Conservation (phyloP, 176 grass and related monocot species). For the Urochloa ruziziensis region DNA sequence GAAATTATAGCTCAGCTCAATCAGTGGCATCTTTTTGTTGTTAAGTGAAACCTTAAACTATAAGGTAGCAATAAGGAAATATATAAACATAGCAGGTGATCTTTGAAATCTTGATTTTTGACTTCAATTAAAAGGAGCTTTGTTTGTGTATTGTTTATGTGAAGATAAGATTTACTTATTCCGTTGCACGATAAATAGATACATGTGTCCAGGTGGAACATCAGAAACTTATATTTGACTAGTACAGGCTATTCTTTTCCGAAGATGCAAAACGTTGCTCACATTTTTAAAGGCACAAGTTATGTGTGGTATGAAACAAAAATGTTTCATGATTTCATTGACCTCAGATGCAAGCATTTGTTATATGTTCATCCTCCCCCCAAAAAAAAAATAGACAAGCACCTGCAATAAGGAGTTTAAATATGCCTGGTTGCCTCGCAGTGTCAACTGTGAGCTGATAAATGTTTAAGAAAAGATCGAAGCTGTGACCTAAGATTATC, state of each 20-base stretch:
- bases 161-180: slow-evolving; percentile 17
- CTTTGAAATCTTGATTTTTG: background rate
- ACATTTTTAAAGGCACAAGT: background rate
- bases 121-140: background rate
- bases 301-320: background rate
- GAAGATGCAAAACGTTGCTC: slow-evolving; percentile 1
- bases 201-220: slow-evolving; percentile 7
- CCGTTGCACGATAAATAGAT: background rate
- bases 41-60: slow-evolving; percentile 9
- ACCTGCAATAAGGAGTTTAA: background rate
- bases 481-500: background rate
- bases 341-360: slow-evolving; percentile 3
- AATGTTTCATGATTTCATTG: background rate
- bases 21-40: slow-evolving; percentile 19
- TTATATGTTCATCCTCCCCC: background rate
- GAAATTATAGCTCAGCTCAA: slow-evolving; percentile 29
- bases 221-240: slow-evolving; percentile 32
- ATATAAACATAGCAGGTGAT: slow-evolving; percentile 14
- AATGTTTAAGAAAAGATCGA: slow-evolving; percentile 27
- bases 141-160: background rate
- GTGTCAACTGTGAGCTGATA: slow-evolving; percentile 24
- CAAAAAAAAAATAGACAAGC: background rate
- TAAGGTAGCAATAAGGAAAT: background rate
- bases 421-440: background rate
- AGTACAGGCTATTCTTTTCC: background rate